A percentile compares a stretch with the other conserved stretches of the same genome.
These are phyloP conservation scores for Nelumbo lutea DNA, from an alignment of 164 flowering plant species.

Conservation along the genomic window DNA sequence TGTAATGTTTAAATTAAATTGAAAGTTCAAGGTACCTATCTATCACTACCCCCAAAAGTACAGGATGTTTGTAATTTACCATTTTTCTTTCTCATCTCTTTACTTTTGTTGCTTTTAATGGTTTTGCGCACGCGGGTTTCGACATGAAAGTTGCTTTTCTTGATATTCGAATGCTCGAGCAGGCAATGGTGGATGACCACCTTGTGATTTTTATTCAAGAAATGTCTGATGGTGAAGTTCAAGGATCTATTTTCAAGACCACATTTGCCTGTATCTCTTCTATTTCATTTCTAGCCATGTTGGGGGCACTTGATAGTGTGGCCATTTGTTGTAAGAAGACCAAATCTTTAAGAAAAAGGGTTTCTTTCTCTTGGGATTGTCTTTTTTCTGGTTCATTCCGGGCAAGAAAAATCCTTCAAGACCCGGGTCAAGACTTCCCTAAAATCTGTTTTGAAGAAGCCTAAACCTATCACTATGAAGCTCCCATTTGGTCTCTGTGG, in stretches of 20 bases:
- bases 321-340: slow-evolving; percentile 65
- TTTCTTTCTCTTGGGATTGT: slow-evolving; percentile 56
- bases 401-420: slow-evolving; percentile 47
- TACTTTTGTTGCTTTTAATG: background rate
- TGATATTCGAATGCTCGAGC: slow-evolving; percentile 60
- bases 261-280: slow-evolving; percentile 65
- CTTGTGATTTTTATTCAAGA: slow-evolving; percentile 55
- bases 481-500: slow-evolving; percentile 5
- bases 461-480: slow-evolving; percentile 24
- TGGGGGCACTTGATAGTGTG: slow-evolving; percentile 48
- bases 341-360: slow-evolving; percentile 73
- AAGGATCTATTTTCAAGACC: slow-evolving; percentile 42
- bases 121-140: slow-evolving; percentile 57
- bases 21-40: no score
- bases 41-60: no score
- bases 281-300: slow-evolving; percentile 57
- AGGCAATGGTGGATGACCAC: slow-evolving; percentile 44
- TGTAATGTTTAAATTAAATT: no score
- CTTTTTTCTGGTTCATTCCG: slow-evolving; percentile 40
- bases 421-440: slow-evolving; percentile 46
- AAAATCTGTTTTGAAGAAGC: slow-evolving; percentile 45
- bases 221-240: slow-evolving; percentile 35
- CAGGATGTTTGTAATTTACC: no score
- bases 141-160: slow-evolving; percentile 71
- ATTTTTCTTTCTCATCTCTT: background rate